A percentile compares a stretch with the other conserved stretches of the same genome.
Evolutionary conservation across 345 rosid genomes (phyloP).

Genomic region (Streptanthus diversifolius): DNA sequence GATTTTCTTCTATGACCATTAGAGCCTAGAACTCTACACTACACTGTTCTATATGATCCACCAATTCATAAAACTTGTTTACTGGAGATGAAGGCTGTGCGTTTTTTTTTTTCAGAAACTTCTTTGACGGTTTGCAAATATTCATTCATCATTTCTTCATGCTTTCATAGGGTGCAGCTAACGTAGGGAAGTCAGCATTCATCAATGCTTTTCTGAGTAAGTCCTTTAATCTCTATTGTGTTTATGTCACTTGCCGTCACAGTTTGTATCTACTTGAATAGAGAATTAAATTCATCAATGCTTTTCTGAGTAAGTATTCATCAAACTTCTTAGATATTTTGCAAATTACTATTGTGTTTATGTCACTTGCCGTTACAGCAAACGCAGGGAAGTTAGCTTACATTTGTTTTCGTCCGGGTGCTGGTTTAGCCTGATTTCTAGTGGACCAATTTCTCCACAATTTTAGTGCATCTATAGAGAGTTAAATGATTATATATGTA

Average conservation of each 20-base stretch:
- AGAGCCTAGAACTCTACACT: background rate
- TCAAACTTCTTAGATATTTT: no score
- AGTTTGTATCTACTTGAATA: background rate
- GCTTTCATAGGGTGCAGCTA: constrained; percentile 75
- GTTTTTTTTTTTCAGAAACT: background rate
- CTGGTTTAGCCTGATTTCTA: background rate
- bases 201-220: constrained; percentile 86
- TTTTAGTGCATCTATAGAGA: background rate
- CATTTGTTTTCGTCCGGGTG: background rate
- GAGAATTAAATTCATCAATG: no score
- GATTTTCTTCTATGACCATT: background rate
- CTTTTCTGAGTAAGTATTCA: no score
- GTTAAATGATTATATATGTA: background rate
- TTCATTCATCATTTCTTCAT: background rate
- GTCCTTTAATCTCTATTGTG: constrained; percentile 29
- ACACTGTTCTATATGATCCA: background rate
- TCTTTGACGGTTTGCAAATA: background rate
- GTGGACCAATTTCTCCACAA: background rate
- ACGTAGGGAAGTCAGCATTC: constrained; percentile 98
- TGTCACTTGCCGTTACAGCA: no score
- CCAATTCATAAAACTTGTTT: background rate
- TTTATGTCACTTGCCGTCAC: background rate
- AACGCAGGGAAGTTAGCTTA: no score
- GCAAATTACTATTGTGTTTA: no score
- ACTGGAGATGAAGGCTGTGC: constrained; percentile 12